Base-by-base conservation (phyloP, 2,329 filamentous ascomycete genomes). In the Nemania sp. region DNA sequence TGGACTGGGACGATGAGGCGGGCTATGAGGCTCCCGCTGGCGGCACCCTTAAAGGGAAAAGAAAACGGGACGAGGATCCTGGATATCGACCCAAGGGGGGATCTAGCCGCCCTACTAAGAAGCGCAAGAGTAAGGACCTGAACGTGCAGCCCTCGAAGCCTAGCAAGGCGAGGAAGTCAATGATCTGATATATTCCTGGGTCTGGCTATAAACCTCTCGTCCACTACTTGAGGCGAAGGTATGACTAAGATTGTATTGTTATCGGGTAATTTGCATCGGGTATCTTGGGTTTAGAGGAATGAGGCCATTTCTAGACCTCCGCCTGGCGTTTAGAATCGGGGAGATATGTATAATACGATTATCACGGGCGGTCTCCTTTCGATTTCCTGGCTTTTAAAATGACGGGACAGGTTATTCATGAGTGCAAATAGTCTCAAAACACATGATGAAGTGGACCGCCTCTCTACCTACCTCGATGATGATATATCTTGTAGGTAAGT, bases 41-140 rank as follows among this genome's bases (percentile, higher is more conserved):
- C 7, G 74, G 71, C 43, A 73, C 79, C 13, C 75, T 79, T 45
- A 86, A 86, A 77, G 82, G 85, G 67, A 89, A 89, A 82, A 82
- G 87, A 43, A 86, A 86, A 79, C 76, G 84, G 29, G 87, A 88
- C 38, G 88, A 89, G 7, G 88, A 90, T 69, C 78, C 80, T 0
- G 87, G 87, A 3, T 90, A 90, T 75, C 82, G 87, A 66, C 87
- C 88, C 2, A 88, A 88, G 71, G 85, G 85, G 2, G 87, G 87
- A 2, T 82, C 82, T 2, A 84, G 82, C 43, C 81, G 86, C 45
- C 85, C 86, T 20, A 79, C 80, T 0, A 89, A 89, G 81, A 89
- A 88, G 82, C 82, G 86, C 3, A 88, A 87, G 82, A 88, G 86
- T 72, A 85, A 86, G 56, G 79, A 76, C 5, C 20, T 71, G 26